A percentile compares a stretch with the other conserved stretches of the same genome.
Evolutionary conservation across 169 alveolate species (phyloP).

Genomic region (Eimeria zaria): DNA sequence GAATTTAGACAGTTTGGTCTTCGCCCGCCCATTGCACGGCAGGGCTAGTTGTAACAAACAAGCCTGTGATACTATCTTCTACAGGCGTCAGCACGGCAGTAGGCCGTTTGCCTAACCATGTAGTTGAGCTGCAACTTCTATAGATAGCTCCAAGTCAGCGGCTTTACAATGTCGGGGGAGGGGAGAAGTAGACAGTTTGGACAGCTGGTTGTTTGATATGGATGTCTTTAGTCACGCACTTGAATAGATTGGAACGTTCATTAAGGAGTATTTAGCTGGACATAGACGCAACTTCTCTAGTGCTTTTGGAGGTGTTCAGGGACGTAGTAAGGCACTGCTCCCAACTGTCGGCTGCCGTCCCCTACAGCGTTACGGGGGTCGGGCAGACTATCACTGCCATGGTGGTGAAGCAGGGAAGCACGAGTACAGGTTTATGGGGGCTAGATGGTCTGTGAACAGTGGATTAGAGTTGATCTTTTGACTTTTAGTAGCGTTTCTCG

Average conservation of each 20-base stretch:
- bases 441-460: background rate
- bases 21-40: no score
- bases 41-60: background rate
- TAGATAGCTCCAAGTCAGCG: background rate
- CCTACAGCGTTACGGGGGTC: no score
- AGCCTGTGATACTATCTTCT: background rate
- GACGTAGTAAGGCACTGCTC: background rate
- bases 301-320: background rate
- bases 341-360: background rate
- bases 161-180: background rate
- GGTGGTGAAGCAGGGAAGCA: no score
- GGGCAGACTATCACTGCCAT: background rate
- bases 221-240: background rate
- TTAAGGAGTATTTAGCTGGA: background rate
- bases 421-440: background rate
- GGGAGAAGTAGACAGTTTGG: background rate
- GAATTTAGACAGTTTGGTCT: background rate
- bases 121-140: background rate
- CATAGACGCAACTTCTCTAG: background rate
- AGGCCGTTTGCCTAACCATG: background rate
- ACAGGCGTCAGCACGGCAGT: background rate
- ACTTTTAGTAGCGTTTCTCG: background rate
- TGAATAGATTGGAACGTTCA: background rate
- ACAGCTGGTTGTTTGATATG: background rate
- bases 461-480: background rate